phyloP scores from a whole-genome alignment of 176 grass and related monocot genomes.

The Triticum aestivum region DNA sequence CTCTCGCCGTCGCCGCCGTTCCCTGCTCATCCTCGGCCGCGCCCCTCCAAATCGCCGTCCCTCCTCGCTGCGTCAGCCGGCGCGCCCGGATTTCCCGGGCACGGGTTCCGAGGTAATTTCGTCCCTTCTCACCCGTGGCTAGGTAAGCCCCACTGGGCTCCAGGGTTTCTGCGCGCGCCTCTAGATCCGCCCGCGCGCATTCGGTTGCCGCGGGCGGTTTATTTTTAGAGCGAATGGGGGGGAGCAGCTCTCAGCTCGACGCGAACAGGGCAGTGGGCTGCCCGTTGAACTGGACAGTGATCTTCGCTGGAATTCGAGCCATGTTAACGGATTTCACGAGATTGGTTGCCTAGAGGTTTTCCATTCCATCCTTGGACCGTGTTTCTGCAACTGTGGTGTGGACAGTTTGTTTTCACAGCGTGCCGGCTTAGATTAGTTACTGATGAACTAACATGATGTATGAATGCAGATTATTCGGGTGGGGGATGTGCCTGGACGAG shows the following conservation, averaged over 20 bases:
- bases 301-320: not conserved
- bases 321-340: not conserved
- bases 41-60: not conserved
- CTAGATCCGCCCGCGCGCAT: not conserved
- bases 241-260: not conserved
- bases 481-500: not conserved
- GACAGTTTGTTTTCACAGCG: not conserved
- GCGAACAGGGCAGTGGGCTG: not conserved
- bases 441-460: not conserved
- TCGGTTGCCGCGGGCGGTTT: not conserved
- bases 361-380: not conserved
- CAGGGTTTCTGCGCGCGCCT: not conserved
- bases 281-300: not conserved
- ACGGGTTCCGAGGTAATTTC: not conserved
- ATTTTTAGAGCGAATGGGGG: not conserved
- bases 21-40: not conserved
- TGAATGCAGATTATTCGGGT: not conserved
- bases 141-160: not conserved
- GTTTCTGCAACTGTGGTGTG: not conserved
- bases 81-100: not conserved
- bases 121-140: not conserved
- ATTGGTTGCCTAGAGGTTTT: not conserved
- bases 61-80: not conserved
- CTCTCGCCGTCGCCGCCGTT: not conserved
- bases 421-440: not conserved